Percentiles rank a stretch among this genome's conserved stretches.
phyloP scores from a whole-genome alignment of 495 filamentous ascomycete genomes.

The Lindgomyces ingoldianus region DNA sequence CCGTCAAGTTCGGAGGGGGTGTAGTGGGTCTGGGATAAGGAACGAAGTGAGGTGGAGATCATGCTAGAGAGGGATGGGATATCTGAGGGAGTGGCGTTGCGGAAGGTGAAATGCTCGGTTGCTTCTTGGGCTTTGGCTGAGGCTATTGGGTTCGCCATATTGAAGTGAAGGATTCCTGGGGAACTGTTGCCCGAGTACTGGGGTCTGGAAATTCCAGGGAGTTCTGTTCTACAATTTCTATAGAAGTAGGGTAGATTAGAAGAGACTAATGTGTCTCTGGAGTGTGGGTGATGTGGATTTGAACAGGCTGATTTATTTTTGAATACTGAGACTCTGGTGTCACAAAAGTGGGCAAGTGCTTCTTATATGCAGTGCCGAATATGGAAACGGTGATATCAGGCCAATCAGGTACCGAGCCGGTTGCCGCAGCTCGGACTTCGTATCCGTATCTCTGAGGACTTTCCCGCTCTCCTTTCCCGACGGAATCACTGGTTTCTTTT shows the following conservation, averaged over 20 bases:
- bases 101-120: constrained; percentile 24
- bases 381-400: constrained; percentile 17
- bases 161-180: neutral
- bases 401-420: constrained; percentile 10
- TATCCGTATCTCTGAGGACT: neutral
- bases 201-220: neutral
- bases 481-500: too few species aligned
- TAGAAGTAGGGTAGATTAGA: too few species aligned
- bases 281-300: too few species aligned
- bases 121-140: constrained; percentile 24
- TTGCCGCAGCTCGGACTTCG: neutral
- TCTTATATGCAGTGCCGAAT: constrained; percentile 8
- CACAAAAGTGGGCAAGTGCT: too few species aligned
- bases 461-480: constrained; percentile 13
- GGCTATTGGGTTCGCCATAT: constrained; percentile 18
- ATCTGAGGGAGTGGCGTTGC: constrained; percentile 12
- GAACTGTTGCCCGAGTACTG: neutral
- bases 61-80: constrained; percentile 25
- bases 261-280: too few species aligned
- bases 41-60: constrained; percentile 25
- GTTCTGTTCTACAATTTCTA: neutral
- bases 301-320: too few species aligned
- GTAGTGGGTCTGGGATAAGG: constrained; percentile 16
- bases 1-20: constrained; percentile 28
- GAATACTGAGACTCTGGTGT: neutral